phyloP scores from a whole-genome alignment of 352 stramenopile species.

The Phytophthora agathidicida region DNA sequence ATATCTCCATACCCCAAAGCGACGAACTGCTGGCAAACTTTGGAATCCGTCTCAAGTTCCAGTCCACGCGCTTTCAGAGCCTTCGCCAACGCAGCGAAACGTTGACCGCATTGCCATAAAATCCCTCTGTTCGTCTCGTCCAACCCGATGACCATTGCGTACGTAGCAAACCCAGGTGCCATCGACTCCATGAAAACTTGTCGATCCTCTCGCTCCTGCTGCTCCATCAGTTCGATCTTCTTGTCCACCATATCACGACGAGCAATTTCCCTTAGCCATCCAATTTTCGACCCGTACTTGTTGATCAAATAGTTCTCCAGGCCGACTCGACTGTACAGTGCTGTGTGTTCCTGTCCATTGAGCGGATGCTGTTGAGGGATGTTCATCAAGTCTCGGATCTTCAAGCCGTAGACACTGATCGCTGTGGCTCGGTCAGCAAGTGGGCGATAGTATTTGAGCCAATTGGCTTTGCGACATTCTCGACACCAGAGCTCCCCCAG shows the following conservation, averaged over 20 bases:
- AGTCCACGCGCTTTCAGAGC: constrained; percentile 8
- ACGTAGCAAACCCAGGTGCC: constrained; percentile 1
- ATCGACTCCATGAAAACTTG: constrained; percentile 6
- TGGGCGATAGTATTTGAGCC: not conserved
- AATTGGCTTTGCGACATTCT: constrained; percentile 4
- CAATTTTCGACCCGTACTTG: constrained; percentile 8
- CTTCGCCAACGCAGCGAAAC: not conserved
- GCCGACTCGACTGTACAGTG: constrained; percentile 6
- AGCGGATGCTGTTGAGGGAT: not conserved
- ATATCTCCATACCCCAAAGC: not conserved
- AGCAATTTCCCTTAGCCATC: constrained; percentile 14
- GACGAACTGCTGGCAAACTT: constrained; percentile 14
- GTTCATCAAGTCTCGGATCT: constrained; percentile 3
- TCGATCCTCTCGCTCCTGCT: constrained; percentile 10
- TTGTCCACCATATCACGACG: not conserved
- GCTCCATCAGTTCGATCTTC: not conserved
- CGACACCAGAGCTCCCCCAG: constrained; percentile 3
- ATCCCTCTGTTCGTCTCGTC: not conserved
- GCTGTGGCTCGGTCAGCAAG: not conserved
- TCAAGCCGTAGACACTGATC: constrained; percentile 12
- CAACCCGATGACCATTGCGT: not conserved
- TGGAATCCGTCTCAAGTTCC: not conserved
- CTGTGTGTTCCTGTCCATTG: not conserved
- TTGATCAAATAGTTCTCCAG: constrained; percentile 16
- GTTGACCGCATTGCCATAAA: not conserved